A percentile compares a stretch with the other conserved stretches of the same genome.
phyloP scores from a whole-genome alignment of 306 rosid species.

The Acacia acuminata region DNA sequence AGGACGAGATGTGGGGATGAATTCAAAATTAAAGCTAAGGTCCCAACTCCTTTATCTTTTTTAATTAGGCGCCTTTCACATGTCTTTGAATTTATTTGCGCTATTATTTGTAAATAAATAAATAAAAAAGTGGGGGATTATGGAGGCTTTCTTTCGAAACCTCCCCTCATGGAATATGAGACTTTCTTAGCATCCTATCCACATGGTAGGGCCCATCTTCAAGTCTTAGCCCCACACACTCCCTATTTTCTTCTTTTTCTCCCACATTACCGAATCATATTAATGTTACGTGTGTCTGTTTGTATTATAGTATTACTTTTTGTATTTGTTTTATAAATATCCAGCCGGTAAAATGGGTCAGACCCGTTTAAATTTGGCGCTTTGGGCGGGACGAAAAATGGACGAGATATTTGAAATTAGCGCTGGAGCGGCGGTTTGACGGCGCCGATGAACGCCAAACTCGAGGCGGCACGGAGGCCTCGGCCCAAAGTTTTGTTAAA shows the following conservation, averaged over 20 bases:
- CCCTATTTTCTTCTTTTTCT: not conserved
- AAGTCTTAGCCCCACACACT: not conserved
- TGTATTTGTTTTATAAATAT: not conserved
- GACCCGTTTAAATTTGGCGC: no score
- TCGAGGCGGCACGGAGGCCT: no score
- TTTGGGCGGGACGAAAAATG: no score
- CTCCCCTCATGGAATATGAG: not conserved
- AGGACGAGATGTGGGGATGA: not conserved
- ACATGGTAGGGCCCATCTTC: conserved; percentile 2
- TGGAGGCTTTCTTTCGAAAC: not conserved
- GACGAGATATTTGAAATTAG: no score
- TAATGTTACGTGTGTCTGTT: not conserved
- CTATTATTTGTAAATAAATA: no score
- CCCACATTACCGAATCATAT: not conserved
- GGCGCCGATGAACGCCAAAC: no score
- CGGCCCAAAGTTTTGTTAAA: no score
- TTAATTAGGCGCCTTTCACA: not conserved
- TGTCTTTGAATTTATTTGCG: conserved; percentile 20
- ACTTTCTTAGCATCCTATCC: not conserved
- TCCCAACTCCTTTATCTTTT: not conserved
- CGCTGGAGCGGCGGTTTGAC: no score
- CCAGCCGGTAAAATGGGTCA: no score
- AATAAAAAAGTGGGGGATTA: no score
- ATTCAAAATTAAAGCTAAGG: not conserved
- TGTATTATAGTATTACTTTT: not conserved